Evolutionary conservation across 441 rosid species (phyloP), one percentile per base, ranked within the genome.

Genomic region (Bocquillonia castaneifolia): DNA sequence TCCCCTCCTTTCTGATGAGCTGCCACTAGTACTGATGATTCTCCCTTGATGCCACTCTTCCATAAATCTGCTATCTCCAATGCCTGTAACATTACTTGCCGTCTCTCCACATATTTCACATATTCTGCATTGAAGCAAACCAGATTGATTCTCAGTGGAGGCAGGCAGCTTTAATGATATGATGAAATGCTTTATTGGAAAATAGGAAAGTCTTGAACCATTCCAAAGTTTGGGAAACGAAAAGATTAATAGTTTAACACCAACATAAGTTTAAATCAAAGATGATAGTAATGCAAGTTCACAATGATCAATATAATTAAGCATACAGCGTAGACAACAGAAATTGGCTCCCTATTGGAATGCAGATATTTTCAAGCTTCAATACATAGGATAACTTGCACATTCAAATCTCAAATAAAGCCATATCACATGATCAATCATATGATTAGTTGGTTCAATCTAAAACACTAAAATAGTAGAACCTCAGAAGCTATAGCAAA

Each of bases 101-200:
- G 71, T 75, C 75, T 79, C 78, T 10, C 91, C 85, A 42, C 93
- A 86, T 52, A 88, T 88, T 77, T 88, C 93, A 17, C 93, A 88
- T 14, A 69, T 58, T 73, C 93, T 88, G 82, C 77, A 76, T 25
- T 12, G 28, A 40, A 45, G 28, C 42, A 36, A 44, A 23, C n/a
- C 31, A 40, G 12, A 64, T 64, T 31, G 52, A 18, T n/a, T n/a
- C n/a, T n/a, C n/a, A n/a, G n/a, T n/a, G n/a, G n/a, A n/a, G n/a
- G n/a, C n/a, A 31, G 22, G 32, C 34, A n/a, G 50, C 8, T 23
- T 25, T 10, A 22, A 15, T 23, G 52, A 23, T 25, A 34, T 15
- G 26, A 48, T 20, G 44, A 52, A 53, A 53, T 53, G 23, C 25
- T 5, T 51, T 37, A 7, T 23, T 1, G 34, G 58, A 1, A 64